A percentile compares a stretch with the other conserved stretches of the same genome.
phyloP scores from a whole-genome alignment of 139 green algal species.

The Zygnema cylindricum region DNA sequence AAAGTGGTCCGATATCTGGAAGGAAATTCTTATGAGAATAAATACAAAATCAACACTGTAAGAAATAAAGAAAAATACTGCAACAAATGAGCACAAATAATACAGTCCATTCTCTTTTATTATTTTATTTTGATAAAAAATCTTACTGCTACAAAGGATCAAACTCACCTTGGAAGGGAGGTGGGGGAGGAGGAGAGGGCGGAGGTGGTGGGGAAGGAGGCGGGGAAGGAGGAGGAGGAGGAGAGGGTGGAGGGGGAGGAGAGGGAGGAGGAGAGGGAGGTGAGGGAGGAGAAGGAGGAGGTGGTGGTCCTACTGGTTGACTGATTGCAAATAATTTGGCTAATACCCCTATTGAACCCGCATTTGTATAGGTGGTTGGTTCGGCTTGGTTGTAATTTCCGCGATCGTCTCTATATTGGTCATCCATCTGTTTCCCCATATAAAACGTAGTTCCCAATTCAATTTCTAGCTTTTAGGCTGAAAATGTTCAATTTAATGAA shows the following conservation, averaged over 20 bases:
- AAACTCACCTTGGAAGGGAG: neutral
- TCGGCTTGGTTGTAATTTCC: constrained; percentile 32
- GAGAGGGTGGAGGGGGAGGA: constrained; percentile 7
- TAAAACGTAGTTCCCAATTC: too few relatives aligned
- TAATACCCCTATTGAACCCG: constrained; percentile 19
- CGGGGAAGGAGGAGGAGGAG: constrained; percentile 7
- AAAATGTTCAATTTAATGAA: too few relatives aligned
- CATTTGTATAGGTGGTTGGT: constrained; percentile 56
- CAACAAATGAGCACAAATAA: neutral
- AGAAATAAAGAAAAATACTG: too few relatives aligned
- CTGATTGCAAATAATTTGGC: constrained; percentile 4
- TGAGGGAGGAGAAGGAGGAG: constrained; percentile 29
- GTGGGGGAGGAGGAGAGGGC: neutral
- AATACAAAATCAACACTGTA: too few relatives aligned
- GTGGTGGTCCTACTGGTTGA: neutral
- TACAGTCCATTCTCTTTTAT: too few relatives aligned
- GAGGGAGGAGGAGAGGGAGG: constrained; percentile 6
- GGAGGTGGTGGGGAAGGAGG: neutral
- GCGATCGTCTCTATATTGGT: neutral
- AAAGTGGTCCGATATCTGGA: too few relatives aligned
- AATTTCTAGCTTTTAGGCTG: too few relatives aligned
- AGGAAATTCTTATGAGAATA: too few relatives aligned
- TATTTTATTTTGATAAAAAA: neutral
- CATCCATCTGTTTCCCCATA: neutral
- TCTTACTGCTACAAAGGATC: neutral